phyloP scores from a whole-genome alignment of 2,329 filamentous ascomycete genomes.

The Hawksworthiomyces lignivorus region DNA sequence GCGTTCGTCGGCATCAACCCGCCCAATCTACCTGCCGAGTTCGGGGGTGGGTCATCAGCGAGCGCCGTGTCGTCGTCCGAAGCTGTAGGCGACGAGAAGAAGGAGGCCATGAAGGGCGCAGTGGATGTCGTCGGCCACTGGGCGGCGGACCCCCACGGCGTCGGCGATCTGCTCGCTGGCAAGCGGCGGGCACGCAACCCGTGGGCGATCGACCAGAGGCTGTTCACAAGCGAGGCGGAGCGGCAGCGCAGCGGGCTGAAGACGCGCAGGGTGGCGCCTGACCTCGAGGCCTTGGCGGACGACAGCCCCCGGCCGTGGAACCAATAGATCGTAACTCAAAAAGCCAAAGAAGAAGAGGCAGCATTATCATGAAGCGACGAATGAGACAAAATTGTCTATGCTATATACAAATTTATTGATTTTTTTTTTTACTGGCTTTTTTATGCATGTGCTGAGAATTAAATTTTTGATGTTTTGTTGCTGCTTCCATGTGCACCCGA shows the following conservation, averaged over 20 bases:
- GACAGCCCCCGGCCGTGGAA: conserved; percentile 33
- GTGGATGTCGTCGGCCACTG: conserved; percentile 38
- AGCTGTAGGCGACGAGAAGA: conserved; percentile 21
- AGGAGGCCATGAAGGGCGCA: conserved; percentile 34
- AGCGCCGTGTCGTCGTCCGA: neutral
- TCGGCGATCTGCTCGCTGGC: conserved; percentile 32
- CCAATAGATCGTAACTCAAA: neutral
- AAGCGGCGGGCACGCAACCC: conserved; percentile 45
- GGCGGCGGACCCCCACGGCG: conserved; percentile 45
- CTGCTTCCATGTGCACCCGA: conserved; percentile 11
- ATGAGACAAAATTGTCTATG: too few relatives aligned
- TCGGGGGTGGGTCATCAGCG: conserved; percentile 22
- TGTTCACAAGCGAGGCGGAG: conserved; percentile 33
- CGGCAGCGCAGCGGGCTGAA: conserved; percentile 29
- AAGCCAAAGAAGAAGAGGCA: too few relatives aligned
- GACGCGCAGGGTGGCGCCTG: conserved; percentile 24
- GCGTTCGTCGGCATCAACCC: conserved; percentile 59
- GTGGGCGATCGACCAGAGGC: conserved; percentile 35
- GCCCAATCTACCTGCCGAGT: conserved; percentile 27
- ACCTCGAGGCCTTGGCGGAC: conserved; percentile 31
- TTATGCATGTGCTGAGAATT: too few relatives aligned
- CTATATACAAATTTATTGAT: too few relatives aligned
- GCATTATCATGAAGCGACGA: too few relatives aligned
- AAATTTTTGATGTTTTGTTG: neutral
- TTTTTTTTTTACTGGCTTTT: too few relatives aligned